A percentile compares a stretch with the other conserved stretches of the same genome.
phyloP scores from a whole-genome alignment of 2,329 filamentous ascomycete species.

The Ophiocordyceps sinensis region DNA sequence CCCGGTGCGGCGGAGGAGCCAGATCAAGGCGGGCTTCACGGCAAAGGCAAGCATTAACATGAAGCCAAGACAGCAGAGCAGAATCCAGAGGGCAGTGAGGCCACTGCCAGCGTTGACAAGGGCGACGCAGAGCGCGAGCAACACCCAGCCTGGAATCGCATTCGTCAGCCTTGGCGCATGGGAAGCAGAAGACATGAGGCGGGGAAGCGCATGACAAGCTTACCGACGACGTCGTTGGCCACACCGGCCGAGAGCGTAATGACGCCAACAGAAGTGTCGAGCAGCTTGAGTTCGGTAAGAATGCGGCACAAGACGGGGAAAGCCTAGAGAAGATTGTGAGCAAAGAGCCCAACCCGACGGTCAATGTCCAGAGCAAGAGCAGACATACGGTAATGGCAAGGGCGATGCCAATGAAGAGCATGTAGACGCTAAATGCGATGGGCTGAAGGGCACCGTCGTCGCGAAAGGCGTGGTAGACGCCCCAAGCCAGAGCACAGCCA shows the following conservation, averaged over 20 bases:
- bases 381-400: constrained; percentile 62
- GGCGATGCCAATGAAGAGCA: constrained; percentile 75
- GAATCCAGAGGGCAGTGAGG: constrained; percentile 69
- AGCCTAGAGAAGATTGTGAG: constrained; percentile 20
- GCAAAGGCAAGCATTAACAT: constrained; percentile 59
- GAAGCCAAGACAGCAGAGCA: constrained; percentile 64
- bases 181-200: too few relatives aligned
- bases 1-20: constrained; percentile 56
- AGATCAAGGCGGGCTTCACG: constrained; percentile 62
- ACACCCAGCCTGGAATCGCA: constrained; percentile 47
- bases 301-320: constrained; percentile 91
- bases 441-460: constrained; percentile 21
- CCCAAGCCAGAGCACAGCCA: constrained; percentile 67
- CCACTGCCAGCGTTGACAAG: constrained; percentile 80
- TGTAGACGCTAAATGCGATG: constrained; percentile 40
- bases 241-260: constrained; percentile 85
- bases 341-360: too few relatives aligned
- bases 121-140: constrained; percentile 84
- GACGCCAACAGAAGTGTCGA: constrained; percentile 70
- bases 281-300: constrained; percentile 75
- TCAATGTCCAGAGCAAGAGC: neutral
- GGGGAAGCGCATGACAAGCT: constrained; percentile 1
- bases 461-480: constrained; percentile 62
- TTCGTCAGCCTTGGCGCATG: too few relatives aligned
- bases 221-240: constrained; percentile 60